Evolutionary conservation across 139 green algal species (phyloP), one percentile per base, ranked within the genome.

Genomic region (Coccomyxa sp.): DNA sequence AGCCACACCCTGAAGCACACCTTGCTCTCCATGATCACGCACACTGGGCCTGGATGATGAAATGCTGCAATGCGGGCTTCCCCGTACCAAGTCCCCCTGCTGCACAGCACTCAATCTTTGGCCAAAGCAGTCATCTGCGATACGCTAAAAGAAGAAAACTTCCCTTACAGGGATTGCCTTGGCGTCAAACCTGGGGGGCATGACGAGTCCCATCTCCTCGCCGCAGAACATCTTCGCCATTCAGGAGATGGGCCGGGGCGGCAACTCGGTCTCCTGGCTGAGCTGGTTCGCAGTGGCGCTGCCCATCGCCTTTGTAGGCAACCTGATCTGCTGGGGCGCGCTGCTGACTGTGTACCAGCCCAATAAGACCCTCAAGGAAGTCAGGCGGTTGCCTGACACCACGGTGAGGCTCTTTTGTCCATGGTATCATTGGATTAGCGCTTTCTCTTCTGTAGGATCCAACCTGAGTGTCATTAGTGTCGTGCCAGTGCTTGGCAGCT

Each of bases 151-250:
- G 2, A 22, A 37, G 64, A 71, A 71, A 36, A 29, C 24, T 71
- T 3, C 35, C 10, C 6, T 71, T 37, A 31, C 44, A 78, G 90
- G 89, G 36, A 92, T 94, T 8, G 90, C 90, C 1, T 83, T 94
- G n/a, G 90, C 90, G 0, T 90, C 83, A 14, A 94, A 94, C 79
- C 58, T 94, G 16, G 90, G 90, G 6, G 90, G 90, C 77, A 93
- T 93, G 89, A 93, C 90, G 0, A 89, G 81, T 7, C 90, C 90
- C 18, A 94, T 94, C 79, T 84, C 71, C 38, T 88, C 77, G 54
- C 81, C 81, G 34, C 82, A 95, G 79, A 95, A 95, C 86, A 92
- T 95, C 38, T 95, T 95, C 82, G 91, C 91, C 12, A 92, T 95
- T 54, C 87, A 92, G 82, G 80, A 81, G 44, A 93, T 95, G 91